These are phyloP conservation scores for Globisporangium viniferum DNA, from an alignment of 352 stramenopile genomes.

Conservation along the genomic window DNA sequence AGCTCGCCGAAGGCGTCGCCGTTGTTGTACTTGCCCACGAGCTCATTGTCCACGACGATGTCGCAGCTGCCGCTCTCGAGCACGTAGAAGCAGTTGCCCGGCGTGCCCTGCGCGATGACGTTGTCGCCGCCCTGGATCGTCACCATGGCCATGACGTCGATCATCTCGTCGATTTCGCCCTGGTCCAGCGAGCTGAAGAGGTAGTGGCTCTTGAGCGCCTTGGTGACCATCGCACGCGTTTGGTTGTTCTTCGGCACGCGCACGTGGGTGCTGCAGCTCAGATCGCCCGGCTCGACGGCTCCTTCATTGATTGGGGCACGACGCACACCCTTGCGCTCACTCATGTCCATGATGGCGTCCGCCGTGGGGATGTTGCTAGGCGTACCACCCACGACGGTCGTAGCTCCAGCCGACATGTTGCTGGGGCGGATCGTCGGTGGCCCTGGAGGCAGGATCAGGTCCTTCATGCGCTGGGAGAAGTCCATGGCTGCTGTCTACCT, in stretches of 20 bases:
- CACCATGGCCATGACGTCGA: slow-evolving; percentile 80
- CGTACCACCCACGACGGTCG: slow-evolving; percentile 26
- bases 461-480: slow-evolving; percentile 74
- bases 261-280: slow-evolving; percentile 40
- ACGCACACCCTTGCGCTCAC: slow-evolving; percentile 60
- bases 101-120: slow-evolving; percentile 81
- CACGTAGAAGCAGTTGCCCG: slow-evolving; percentile 93
- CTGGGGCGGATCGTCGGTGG: slow-evolving; percentile 49
- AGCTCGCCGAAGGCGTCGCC: slow-evolving; percentile 94
- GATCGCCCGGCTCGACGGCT: slow-evolving; percentile 62
- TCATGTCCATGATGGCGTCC: slow-evolving; percentile 39
- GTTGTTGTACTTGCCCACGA: slow-evolving; percentile 77
- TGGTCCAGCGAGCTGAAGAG: slow-evolving; percentile 79
- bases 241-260: slow-evolving; percentile 73
- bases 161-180: slow-evolving; percentile 77
- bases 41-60: slow-evolving; percentile 76
- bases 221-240: slow-evolving; percentile 73
- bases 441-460: slow-evolving; percentile 54
- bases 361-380: slow-evolving; percentile 14
- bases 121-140: slow-evolving; percentile 55
- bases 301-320: slow-evolving; percentile 78
- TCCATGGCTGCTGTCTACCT: slow-evolving; percentile 35
- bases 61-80: slow-evolving; percentile 89
- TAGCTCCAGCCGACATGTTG: slow-evolving; percentile 25
- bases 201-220: slow-evolving; percentile 80